A percentile compares a stretch with the other conserved stretches of the same genome.
Evolutionary conservation across 2,329 filamentous ascomycete genomes (phyloP).

Genomic region (Botryotinia convoluta): DNA sequence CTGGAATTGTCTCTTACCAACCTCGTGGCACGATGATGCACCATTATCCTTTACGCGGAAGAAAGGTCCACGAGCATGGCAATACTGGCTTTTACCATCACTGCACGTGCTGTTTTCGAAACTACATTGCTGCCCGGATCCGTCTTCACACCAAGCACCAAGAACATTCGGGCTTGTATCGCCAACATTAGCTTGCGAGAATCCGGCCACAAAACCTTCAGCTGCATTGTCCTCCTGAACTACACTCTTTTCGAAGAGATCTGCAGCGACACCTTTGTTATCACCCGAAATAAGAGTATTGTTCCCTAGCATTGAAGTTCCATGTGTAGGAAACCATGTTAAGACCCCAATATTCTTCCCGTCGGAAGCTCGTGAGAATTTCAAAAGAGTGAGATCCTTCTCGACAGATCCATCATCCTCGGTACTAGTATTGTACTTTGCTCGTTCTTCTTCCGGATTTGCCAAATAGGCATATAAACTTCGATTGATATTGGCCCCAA

Average conservation of each 20-base stretch:
- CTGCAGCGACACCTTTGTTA: conserved; percentile 92
- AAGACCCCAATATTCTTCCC: conserved; percentile 75
- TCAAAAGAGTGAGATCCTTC: conserved; percentile 76
- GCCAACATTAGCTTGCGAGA: conserved; percentile 87
- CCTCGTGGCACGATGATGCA: conserved; percentile 71
- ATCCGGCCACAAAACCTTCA: conserved; percentile 79
- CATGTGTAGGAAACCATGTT: conserved; percentile 91
- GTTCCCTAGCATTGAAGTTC: conserved; percentile 86
- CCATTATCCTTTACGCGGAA: conserved; percentile 69
- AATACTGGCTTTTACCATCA: conserved; percentile 65
- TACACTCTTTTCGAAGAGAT: conserved; percentile 74
- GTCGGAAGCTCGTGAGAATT: conserved; percentile 72
- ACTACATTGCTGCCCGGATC: conserved; percentile 66
- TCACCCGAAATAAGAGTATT: conserved; percentile 91
- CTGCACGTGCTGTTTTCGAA: conserved; percentile 82
- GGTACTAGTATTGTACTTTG: conserved; percentile 56
- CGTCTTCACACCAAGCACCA: conserved; percentile 88
- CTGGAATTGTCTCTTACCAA: conserved; percentile 68
- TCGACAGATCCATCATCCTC: conserved; percentile 59
- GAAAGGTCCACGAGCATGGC: conserved; percentile 70
- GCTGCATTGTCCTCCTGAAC: conserved; percentile 53
- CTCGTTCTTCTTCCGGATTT: conserved; percentile 75
- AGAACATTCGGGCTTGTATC: conserved; percentile 87
- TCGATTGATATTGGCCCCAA: conserved; percentile 81
- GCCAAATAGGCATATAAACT: conserved; percentile 85